Base-by-base conservation (phyloP, 768 basidiomycete species). In the Kwoniella shandongensis region DNA sequence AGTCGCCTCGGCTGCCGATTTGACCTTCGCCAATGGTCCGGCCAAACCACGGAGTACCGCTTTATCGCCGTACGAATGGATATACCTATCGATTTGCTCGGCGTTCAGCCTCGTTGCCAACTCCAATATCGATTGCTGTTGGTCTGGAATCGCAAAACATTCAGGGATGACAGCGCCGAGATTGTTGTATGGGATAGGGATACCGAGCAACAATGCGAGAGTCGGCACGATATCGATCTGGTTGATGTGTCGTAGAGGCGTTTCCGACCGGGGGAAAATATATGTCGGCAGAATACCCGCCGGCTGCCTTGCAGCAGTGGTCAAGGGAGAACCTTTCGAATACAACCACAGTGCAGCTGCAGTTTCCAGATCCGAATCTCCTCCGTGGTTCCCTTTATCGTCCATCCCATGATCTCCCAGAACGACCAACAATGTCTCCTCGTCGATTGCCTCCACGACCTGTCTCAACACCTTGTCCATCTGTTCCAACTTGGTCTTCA, bases 331-430 rank as follows among this genome's bases (percentile, higher is more conserved):
- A 0, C 83, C 82, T 74, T 93, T 94, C 79, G 87, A 88, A 78
- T 96, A 99, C 41, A 98, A 79, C 94, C 94, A 98, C 35, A 94
- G 76, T 0, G 83, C 91, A 1, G 91, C 81, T 11, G 88, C 86
- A 0, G 91, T 90, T 72, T 99, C 94, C 26, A 87, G 82, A 3
- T 80, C 79, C 0, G 87, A 86, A 67, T 97, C 96, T 1, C 96
- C 94, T 0, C 96, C 96, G 65, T 98, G 94, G 66, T 99, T 93
- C 1, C 96, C 96, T 20, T 87, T 82, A 38, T 83, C 80, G 67
- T 97, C 92, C 96, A 99, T 98, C 0, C 96, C 96, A 68, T 98
- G 96, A 72, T 99, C 94, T 1, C 96, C 96, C 1, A 98, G 80
- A 1, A 99, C 82, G 52, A 99, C 84, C 4, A 99, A 81, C 0